These are phyloP conservation scores for Umbelopsis isabellina DNA, from an alignment of 192 early-diverging fungal species.

Conservation along the genomic window DNA sequence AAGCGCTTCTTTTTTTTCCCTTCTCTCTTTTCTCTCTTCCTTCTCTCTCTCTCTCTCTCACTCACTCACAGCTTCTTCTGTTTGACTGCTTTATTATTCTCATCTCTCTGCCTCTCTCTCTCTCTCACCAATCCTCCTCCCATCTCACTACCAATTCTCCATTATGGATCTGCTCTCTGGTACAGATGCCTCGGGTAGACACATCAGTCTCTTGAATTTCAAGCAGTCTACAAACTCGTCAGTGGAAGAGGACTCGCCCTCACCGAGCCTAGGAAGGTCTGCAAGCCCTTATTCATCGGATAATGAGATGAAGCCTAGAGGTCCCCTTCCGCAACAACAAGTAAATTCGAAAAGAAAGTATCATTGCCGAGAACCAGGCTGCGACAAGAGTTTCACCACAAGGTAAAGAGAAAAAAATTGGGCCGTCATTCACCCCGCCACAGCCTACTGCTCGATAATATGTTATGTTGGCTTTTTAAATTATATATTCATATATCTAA, in stretches of 20 bases:
- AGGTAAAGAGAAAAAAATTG: slow-evolving; percentile 43
- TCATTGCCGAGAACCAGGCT: slow-evolving; percentile 63
- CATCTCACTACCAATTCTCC: neutral
- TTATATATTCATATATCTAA: no score
- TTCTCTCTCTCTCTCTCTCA: slow-evolving; percentile 4
- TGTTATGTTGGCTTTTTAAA: neutral
- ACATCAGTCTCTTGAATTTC: slow-evolving; percentile 57
- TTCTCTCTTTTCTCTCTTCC: slow-evolving; percentile 26
- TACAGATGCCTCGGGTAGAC: slow-evolving; percentile 53
- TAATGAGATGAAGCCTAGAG: neutral
- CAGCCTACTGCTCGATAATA: neutral
- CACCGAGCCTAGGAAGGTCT: neutral
- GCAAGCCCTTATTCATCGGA: slow-evolving; percentile 23
- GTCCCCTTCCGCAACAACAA: slow-evolving; percentile 15
- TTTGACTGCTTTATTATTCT: neutral
- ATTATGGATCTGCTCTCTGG: slow-evolving; percentile 43
- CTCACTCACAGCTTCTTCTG: neutral
- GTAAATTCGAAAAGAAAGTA: slow-evolving; percentile 66
- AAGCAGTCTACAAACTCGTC: slow-evolving; percentile 4
- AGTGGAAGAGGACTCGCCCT: slow-evolving; percentile 19
- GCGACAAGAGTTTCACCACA: slow-evolving; percentile 82
- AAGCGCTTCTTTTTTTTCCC: slow-evolving; percentile 13
- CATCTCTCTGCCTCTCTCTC: no score
- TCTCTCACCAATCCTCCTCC: neutral
- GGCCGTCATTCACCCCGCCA: neutral